Conservation (phyloP, 345 rosid genomes). For the Durio zibethinus region DNA sequence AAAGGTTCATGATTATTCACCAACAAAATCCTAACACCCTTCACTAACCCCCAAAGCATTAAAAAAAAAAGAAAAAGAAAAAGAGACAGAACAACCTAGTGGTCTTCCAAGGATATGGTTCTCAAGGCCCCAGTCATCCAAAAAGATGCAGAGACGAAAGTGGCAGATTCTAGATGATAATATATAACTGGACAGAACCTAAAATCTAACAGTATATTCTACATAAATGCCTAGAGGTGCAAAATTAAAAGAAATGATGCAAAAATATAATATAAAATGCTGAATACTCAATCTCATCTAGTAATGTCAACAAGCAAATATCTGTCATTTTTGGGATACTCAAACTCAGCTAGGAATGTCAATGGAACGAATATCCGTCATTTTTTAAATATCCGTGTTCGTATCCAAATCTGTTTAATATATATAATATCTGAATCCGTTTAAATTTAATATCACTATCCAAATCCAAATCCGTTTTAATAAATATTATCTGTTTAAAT, state of each 20-base stretch:
- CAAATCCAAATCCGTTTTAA: no score
- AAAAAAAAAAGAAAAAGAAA: not conserved
- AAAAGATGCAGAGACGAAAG: not conserved
- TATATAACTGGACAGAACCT: not conserved
- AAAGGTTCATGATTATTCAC: not conserved
- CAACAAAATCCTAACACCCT: not conserved
- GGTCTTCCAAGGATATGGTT: not conserved
- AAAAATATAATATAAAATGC: not conserved
- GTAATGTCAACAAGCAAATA: no score
- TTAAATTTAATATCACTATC: no score
- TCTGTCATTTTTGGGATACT: no score
- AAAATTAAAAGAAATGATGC: not conserved
- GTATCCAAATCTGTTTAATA: no score
- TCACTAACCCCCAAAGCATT: not conserved
- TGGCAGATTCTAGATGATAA: not conserved
- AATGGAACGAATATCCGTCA: no score
- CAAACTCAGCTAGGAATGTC: no score
- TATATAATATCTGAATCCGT: no score
- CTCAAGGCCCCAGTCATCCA: slow-evolving; percentile 9
- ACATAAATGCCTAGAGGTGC: not conserved
- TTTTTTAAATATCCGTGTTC: no score
- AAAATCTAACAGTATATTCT: not conserved
- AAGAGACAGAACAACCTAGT: not conserved
- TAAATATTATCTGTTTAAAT: no score
- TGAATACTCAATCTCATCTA: not conserved